Evolutionary conservation across 306 rosid genomes (phyloP), one percentile per base, ranked within the genome.

Genomic region (Trifolium subterraneum): DNA sequence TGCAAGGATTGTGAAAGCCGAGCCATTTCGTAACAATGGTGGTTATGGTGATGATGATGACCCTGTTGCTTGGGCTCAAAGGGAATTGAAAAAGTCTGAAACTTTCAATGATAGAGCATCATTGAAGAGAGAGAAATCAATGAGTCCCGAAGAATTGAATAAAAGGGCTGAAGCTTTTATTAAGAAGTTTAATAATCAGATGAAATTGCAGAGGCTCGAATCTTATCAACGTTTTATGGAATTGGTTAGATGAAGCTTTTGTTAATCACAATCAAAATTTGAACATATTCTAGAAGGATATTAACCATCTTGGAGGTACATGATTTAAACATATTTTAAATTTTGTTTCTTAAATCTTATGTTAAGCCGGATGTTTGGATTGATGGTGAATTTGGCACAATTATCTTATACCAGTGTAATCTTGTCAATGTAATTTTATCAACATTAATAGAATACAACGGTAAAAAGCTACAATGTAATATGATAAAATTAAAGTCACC

Each of bases 151-250:
- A 11, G 98, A 93, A 62, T 36, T 93, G 87, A 78, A 84, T 15
- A 74, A 47, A 61, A 38, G 92, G 42, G 84, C 90, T 1, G 98
- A 93, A 41, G 96, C 84, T 0, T 89, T 93, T 78, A 93, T 93
- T 14, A 76, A 78, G 56, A 87, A 82, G 65, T 55, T 93, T 61
- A 89, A 90, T 38, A 35, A 71, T 7, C 83, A 85, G 20, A 90
- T 93, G 60, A 88, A 87, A 78, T 44, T 91, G 41, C 92, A 90
- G 87, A 80, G 98, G 78, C 88, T 87, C 22, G 92, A 93, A 84
- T 93, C 98, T 18, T 85, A 86, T 27, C 93, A 88, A 67, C 89
- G 90, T 23, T 81, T 79, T 79, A 54, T 19, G 82, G 87, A 87
- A 29, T 79, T 82, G 88, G 82, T 86, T 6, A 79, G 38, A 27